Base-by-base conservation (phyloP, 306 rosid genomes). In the Heteromeles arbutifolia region DNA sequence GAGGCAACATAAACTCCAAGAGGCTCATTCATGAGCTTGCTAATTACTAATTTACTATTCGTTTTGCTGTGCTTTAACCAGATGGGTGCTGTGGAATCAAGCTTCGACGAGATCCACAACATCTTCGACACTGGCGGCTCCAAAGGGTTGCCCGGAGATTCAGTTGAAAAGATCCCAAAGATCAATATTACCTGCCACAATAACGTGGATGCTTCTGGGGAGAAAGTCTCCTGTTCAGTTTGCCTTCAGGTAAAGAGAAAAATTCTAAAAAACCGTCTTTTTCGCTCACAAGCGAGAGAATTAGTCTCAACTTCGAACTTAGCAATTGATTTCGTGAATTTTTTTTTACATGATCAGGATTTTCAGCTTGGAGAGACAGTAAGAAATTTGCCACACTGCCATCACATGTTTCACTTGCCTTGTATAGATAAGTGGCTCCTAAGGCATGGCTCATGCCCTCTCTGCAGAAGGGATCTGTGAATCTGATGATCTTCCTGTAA, bases 211-310 rank as follows among this genome's bases (percentile, higher is more conserved):
- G 97, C 89, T 74, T 90, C 92, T 18, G 99, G 96, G 17, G 94
- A 90, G 61, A 84, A 82, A 84, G 96, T 88, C 74, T 89, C 91
- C 18, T 96, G 99, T 74, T 96, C 98, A 29, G 99, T 96, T 69
- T 96, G 99, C 85, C 96, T 92, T 79, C 99, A 96, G 98, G 98
- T 95, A 25, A n/a, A n/a, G n/a, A n/a, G n/a, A n/a, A n/a, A n/a
- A n/a, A n/a, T n/a, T n/a, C n/a, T n/a, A n/a, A 59, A 28, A 18
- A 25, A 65, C 17, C n/a, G 13, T 69, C 13, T 34, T 72, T 22
- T 72, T 22, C 29, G 34, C 44, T 39, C 45, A 43, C 6, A 8
- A 22, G 53, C 45, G 31, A 8, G 9, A 7, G 14, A 6, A 43
- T 29, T 22, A 8, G 29, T 14, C 65, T 62, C 26, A 39, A 4